phyloP scores from a whole-genome alignment of 2,329 filamentous ascomycete species.

The Aspergillus vadensis region DNA sequence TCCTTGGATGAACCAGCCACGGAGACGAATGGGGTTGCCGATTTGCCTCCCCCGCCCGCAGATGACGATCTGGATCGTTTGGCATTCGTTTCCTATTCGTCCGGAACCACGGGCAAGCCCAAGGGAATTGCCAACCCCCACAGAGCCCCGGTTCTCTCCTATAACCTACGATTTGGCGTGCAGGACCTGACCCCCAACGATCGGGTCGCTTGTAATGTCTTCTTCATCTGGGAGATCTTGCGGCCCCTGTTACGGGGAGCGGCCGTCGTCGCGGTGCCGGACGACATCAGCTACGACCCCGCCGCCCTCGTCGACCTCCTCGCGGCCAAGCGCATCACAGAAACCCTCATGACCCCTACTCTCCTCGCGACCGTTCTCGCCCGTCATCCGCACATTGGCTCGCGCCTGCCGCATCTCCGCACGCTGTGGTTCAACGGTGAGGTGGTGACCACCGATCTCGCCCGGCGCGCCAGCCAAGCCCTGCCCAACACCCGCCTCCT shows the following conservation, averaged over 20 bases:
- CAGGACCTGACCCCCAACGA: slow-evolving; percentile 72
- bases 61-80: slow-evolving; percentile 72
- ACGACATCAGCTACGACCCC: slow-evolving; percentile 76
- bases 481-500: slow-evolving; percentile 70
- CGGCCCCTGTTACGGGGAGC: slow-evolving; percentile 75
- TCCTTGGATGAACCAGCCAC: slow-evolving; percentile 57
- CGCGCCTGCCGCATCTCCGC: slow-evolving; percentile 64
- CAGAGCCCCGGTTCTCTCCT: slow-evolving; percentile 71
- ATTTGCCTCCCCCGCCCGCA: slow-evolving; percentile 55
- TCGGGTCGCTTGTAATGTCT: slow-evolving; percentile 83
- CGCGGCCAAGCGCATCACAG: slow-evolving; percentile 66
- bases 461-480: slow-evolving; percentile 66
- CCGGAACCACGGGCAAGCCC: slow-evolving; percentile 75
- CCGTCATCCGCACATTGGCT: slow-evolving; percentile 66
- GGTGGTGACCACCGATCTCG: slow-evolving; percentile 77
- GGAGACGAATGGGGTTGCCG: slow-evolving; percentile 42
- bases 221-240: slow-evolving; percentile 83
- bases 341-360: slow-evolving; percentile 82
- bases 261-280: slow-evolving; percentile 73
- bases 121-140: slow-evolving; percentile 82
- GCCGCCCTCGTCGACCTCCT: slow-evolving; percentile 72
- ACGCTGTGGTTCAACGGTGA: slow-evolving; percentile 81
- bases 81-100: slow-evolving; percentile 79
- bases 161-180: slow-evolving; percentile 69
- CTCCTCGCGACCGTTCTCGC: slow-evolving; percentile 73